Conservation (phyloP, 2,329 filamentous ascomycete genomes). For the Emergomyces orientalis region DNA sequence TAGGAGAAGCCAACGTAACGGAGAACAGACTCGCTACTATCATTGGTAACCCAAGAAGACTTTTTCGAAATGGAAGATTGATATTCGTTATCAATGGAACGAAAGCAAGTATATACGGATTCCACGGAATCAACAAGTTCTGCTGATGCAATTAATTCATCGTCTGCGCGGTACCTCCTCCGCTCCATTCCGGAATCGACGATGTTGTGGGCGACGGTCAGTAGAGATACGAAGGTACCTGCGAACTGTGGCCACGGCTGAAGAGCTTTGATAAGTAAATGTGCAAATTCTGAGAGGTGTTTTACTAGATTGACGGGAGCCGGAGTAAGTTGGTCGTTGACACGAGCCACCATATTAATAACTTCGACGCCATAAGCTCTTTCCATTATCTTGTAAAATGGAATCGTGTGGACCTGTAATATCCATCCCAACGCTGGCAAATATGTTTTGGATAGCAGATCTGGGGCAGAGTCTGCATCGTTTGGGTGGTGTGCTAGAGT, state of each 20-base stretch:
- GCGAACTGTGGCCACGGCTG: constrained; percentile 24
- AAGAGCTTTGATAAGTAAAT: constrained; percentile 22
- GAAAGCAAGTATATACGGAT: constrained; percentile 24
- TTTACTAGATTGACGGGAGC: constrained; percentile 22
- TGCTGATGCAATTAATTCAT: constrained; percentile 17
- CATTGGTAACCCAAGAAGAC: constrained; percentile 33
- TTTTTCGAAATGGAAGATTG: constrained; percentile 36
- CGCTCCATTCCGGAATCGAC: constrained; percentile 26
- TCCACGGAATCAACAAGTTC: constrained; percentile 17
- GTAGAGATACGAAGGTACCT: constrained; percentile 16
- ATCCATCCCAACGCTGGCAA: constrained; percentile 29
- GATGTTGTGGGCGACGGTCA: constrained; percentile 23
- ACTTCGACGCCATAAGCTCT: constrained; percentile 23
- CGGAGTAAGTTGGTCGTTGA: constrained; percentile 24
- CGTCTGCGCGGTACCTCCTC: constrained; percentile 18
- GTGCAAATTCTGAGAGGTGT: constrained; percentile 24
- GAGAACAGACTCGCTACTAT: constrained; percentile 32
- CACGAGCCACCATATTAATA: constrained; percentile 21
- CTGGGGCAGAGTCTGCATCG: constrained; percentile 22
- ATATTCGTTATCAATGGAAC: constrained; percentile 28
- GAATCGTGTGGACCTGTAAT: constrained; percentile 27
- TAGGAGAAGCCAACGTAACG: constrained; percentile 27
- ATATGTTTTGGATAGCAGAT: constrained; percentile 28
- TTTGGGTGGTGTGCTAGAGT: constrained; percentile 24
- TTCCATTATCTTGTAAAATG: constrained; percentile 30